Percentiles rank a stretch among this genome's conserved stretches.
phyloP scores from a whole-genome alignment of 2,329 filamentous ascomycete genomes.

The Monosporascus sp. region DNA sequence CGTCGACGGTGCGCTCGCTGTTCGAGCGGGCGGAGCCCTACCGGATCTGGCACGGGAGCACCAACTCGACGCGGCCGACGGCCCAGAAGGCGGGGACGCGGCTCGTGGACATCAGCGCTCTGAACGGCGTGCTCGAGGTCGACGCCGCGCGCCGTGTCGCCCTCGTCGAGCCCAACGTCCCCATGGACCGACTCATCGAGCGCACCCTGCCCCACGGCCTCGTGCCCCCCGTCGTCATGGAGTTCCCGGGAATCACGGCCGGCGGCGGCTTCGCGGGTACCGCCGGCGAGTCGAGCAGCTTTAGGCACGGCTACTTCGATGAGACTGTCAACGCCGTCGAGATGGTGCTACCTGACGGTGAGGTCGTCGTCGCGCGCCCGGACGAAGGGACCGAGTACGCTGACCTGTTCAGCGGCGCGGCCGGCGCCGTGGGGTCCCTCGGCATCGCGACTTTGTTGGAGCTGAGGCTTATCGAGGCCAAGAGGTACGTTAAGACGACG shows the following conservation, averaged over 20 bases:
- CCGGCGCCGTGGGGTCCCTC: slow-evolving; percentile 62
- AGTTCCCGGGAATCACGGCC: slow-evolving; percentile 70
- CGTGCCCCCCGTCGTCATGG: slow-evolving; percentile 68
- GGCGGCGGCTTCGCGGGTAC: slow-evolving; percentile 69
- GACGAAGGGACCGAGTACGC: slow-evolving; percentile 17
- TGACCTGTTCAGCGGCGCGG: slow-evolving; percentile 62
- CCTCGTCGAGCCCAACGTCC: slow-evolving; percentile 69
- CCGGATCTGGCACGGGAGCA: slow-evolving; percentile 72
- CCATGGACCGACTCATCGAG: slow-evolving; percentile 67
- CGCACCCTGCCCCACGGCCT: slow-evolving; percentile 59
- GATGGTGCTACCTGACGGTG: slow-evolving; percentile 64
- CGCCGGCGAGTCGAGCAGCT: slow-evolving; percentile 65
- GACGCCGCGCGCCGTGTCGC: slow-evolving; percentile 51
- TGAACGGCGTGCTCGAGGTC: slow-evolving; percentile 60
- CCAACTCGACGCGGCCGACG: slow-evolving; percentile 65
- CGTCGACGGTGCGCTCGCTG: slow-evolving; percentile 41
- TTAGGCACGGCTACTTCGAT: slow-evolving; percentile 68
- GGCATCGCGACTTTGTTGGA: slow-evolving; percentile 64
- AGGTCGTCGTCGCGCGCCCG: slow-evolving; percentile 48
- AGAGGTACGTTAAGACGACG: slow-evolving; percentile 55
- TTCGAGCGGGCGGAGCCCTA: slow-evolving; percentile 52
- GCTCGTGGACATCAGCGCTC: slow-evolving; percentile 59
- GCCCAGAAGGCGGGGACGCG: slow-evolving; percentile 30
- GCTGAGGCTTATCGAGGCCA: slow-evolving; percentile 56
- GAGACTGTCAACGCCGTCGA: slow-evolving; percentile 58